Conservation (phyloP, 306 rosid species). For the Cicer chorassanicum region DNA sequence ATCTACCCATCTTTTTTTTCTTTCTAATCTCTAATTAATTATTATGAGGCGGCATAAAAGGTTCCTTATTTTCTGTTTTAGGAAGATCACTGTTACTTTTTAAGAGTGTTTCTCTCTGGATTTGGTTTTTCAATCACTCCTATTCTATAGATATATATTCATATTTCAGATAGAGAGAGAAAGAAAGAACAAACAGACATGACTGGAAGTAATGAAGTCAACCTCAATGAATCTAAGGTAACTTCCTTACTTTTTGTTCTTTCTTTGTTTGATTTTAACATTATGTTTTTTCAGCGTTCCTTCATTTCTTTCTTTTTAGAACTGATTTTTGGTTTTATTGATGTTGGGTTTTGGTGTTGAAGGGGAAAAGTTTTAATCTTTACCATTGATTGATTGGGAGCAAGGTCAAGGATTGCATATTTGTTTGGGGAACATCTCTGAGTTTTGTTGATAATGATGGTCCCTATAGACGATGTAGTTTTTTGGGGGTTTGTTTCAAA, state of each 20-base stretch:
- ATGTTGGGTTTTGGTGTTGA: slow-evolving; percentile 32
- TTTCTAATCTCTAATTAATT: neutral
- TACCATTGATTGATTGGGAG: slow-evolving; percentile 11
- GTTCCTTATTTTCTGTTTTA: neutral
- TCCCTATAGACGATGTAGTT: slow-evolving; percentile 33
- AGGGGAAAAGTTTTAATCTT: slow-evolving; percentile 49
- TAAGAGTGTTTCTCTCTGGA: slow-evolving; percentile 35
- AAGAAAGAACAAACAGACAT: slow-evolving; percentile 44
- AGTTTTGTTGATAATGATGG: slow-evolving; percentile 44
- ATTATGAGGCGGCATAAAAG: slow-evolving; percentile 45
- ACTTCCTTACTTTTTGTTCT: neutral
- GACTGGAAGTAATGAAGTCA: slow-evolving; percentile 79
- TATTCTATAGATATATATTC: neutral
- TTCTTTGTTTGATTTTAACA: neutral
- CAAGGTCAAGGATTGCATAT: slow-evolving; percentile 21
- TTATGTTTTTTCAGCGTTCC: slow-evolving; percentile 23
- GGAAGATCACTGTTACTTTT: slow-evolving; percentile 50
- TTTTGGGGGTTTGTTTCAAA: slow-evolving; percentile 42
- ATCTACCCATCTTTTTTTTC: neutral
- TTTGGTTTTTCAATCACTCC: slow-evolving; percentile 42
- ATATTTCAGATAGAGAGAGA: neutral
- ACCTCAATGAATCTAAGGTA: slow-evolving; percentile 85
- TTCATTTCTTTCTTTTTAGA: neutral
- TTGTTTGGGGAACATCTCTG: slow-evolving; percentile 28
- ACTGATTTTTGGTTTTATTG: slow-evolving; percentile 2